Evolutionary conservation across 257 asterid species (phyloP).

Genomic region (Nicotiana tabacum): DNA sequence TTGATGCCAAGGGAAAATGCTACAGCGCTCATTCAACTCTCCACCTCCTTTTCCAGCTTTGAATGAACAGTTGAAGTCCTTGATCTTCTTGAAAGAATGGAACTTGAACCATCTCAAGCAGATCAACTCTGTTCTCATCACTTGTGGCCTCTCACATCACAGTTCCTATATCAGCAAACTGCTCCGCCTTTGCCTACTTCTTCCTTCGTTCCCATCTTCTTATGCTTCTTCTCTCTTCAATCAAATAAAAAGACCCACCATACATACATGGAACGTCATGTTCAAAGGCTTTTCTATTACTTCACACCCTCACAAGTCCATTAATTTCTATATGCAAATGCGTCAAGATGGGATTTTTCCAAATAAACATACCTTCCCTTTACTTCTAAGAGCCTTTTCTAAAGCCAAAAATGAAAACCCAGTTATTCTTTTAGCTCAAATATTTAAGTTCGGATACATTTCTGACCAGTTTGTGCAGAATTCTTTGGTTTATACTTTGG

Average conservation of each 20-base stretch:
- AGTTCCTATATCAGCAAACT: conserved; percentile 6
- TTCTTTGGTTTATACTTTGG: conserved; percentile 29
- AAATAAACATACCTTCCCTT: conserved; percentile 54
- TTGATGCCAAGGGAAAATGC: neutral
- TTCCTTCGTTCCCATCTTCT: conserved; percentile 16
- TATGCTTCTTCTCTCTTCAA: conserved; percentile 15
- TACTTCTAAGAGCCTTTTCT: conserved; percentile 51
- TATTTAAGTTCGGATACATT: conserved; percentile 38
- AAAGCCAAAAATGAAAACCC: conserved; percentile 31
- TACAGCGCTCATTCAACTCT: neutral
- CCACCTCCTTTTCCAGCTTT: neutral
- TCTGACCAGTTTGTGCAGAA: conserved; percentile 41
- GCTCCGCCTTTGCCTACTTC: conserved; percentile 10
- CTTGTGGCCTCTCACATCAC: conserved; percentile 11
- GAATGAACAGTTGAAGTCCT: neutral
- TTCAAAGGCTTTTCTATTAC: conserved; percentile 28
- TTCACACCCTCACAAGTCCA: conserved; percentile 26
- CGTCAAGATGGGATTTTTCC: conserved; percentile 34
- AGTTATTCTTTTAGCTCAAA: conserved; percentile 29
- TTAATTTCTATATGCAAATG: conserved; percentile 28
- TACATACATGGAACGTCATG: conserved; percentile 36
- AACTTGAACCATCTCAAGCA: conserved; percentile 12
- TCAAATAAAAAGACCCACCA: conserved; percentile 4
- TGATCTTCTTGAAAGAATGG: conserved; percentile 4
- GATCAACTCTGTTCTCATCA: conserved; percentile 6